A percentile compares a stretch with the other conserved stretches of the same genome.
Conservation (phyloP, 2,329 filamentous ascomycete species). For the Cladosporium sp. region DNA sequence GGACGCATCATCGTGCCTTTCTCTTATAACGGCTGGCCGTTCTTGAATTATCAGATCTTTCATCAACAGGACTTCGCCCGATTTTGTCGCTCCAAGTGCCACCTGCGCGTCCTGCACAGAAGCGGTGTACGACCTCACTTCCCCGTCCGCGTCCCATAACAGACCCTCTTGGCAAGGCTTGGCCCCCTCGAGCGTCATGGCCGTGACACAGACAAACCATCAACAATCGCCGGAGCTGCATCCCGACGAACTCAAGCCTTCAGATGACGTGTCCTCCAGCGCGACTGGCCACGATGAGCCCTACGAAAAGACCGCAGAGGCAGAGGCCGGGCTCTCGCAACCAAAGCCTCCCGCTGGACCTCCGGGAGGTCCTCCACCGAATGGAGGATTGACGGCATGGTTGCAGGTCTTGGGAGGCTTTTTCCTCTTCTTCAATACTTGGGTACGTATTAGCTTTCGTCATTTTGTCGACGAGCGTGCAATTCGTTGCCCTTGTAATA, state of each 20-base stretch:
- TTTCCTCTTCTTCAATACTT: constrained; percentile 44
- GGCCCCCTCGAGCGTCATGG: neutral
- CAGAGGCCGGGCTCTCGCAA: constrained; percentile 3
- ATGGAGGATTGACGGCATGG: constrained; percentile 42
- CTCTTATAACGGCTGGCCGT: neutral
- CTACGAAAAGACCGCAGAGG: constrained; percentile 2
- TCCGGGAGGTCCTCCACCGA: constrained; percentile 28
- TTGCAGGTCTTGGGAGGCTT: constrained; percentile 42
- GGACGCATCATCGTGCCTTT: neutral
- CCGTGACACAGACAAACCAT: neutral
- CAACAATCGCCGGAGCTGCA: neutral
- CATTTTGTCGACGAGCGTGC: neutral
- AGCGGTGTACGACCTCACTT: no score
- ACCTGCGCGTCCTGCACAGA: no score
- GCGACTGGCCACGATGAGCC: neutral
- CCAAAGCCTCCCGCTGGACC: constrained; percentile 13
- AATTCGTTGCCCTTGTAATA: neutral
- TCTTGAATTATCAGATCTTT: neutral
- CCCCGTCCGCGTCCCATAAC: no score
- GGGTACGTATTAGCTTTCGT: constrained; percentile 22
- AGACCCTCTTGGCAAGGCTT: constrained; percentile 7
- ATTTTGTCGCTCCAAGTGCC: no score
- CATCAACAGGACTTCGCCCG: no score
- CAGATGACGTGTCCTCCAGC: constrained; percentile 4
- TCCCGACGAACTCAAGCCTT: neutral